Conservation (phyloP, 75 land plant species). For the Ceratopteris richardii region DNA sequence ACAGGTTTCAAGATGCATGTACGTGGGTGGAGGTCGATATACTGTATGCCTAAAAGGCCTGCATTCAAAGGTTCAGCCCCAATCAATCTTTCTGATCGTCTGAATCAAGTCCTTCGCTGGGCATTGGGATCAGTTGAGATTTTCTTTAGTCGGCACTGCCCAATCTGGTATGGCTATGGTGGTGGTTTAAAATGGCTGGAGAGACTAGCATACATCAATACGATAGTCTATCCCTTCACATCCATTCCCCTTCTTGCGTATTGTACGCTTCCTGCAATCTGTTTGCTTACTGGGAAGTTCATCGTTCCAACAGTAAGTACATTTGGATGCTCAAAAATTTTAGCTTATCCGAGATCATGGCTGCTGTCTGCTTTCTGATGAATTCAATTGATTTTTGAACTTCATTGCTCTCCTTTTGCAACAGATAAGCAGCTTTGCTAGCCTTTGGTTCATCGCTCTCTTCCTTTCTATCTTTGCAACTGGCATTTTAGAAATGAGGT, state of each 20-base stretch:
- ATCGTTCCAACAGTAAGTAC: conserved; percentile 47
- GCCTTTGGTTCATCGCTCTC: conserved; percentile 50
- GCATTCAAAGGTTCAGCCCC: conserved; percentile 77
- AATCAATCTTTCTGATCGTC: conserved; percentile 60
- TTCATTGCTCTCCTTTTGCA: conserved; percentile 18
- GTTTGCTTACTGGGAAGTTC: conserved; percentile 61
- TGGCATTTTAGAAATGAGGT: conserved; percentile 66
- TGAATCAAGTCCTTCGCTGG: conserved; percentile 65
- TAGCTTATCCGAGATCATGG: not conserved
- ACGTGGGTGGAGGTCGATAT: conserved; percentile 68
- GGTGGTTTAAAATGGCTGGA: conserved; percentile 52
- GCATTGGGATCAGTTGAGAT: conserved; percentile 78
- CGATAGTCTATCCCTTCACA: conserved; percentile 60
- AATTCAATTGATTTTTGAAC: not conserved
- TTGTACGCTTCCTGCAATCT: conserved; percentile 62
- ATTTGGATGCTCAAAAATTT: not conserved
- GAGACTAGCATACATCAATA: conserved; percentile 53
- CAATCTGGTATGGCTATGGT: conserved; percentile 71
- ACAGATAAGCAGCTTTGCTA: conserved; percentile 70
- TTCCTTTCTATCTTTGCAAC: conserved; percentile 65
- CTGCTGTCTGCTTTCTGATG: not conserved
- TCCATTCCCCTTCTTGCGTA: conserved; percentile 56
- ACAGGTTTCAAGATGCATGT: conserved; percentile 69
- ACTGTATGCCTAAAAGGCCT: conserved; percentile 55
- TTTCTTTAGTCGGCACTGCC: conserved; percentile 58